Evolutionary conservation across 768 basidiomycete genomes (phyloP), one percentile per base, ranked within the genome.

Genomic region (Rhizopogon vulgaris): DNA sequence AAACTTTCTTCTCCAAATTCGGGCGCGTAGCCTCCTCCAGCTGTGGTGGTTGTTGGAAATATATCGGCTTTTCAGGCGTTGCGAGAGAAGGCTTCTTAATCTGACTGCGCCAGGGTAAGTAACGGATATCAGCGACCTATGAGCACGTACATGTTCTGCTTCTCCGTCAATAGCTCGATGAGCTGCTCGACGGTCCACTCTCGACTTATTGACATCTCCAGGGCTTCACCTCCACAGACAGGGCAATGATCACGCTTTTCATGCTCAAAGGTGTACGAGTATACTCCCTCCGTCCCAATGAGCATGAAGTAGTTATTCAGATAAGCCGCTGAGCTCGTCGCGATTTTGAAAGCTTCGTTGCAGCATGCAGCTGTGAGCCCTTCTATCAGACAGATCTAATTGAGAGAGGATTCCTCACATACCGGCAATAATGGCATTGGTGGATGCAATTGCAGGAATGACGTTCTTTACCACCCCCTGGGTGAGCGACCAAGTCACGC

Each of bases 381-480:
- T 59, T 65, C 7, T 56, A 40, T 46, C 18, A 34, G 24, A 34
- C 27, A 12, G 10, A 34, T 38, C 6, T 37, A 52, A 18, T 3
- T 11, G 40, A 14, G n/a, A 12, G 14, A 9, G 36, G 8, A 22
- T 1, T 43, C 45, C 17, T 18, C 52, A 53, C 78, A 38, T 58
- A 90, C 93, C 94, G 43, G 96, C 90, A 53, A 99, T 94, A 66
- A 98, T 94, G 34, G 96, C 96, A 62, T 99, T 99, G 14, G 96
- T 99, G 1, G 91, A 94, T 2, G 96, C 96, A 58, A 99, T 98
- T 40, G 96, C 95, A 18, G 96, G 95, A 56, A 99, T 98, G 70
- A 99, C 96, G 61, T 96, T 96, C 79, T 99, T 99, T 41, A 99
- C 96, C 48, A 99, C 96, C 39, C 96, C 96, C 67, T 99, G 96